Conservation (phyloP, 192 early-diverging fungal species). For the Physocladia obscura region DNA sequence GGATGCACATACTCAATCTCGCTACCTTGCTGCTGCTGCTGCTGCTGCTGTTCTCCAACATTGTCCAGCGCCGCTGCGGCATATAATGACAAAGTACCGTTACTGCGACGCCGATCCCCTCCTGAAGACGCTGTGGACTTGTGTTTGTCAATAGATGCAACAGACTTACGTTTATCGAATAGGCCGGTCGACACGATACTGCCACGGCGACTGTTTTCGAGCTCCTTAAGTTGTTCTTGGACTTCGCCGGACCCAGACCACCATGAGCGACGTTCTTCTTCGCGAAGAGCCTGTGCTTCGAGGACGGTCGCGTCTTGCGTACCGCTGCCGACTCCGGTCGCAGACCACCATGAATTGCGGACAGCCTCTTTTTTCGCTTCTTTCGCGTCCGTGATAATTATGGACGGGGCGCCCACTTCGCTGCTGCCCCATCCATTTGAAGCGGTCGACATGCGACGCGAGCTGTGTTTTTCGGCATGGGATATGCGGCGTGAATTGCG, state of each 20-base stretch:
- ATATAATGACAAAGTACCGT: background rate
- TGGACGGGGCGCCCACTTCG: background rate
- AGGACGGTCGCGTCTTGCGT: conserved; percentile 25
- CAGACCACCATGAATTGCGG: conserved; percentile 31
- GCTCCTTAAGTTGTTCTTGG: background rate
- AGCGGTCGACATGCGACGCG: conserved; percentile 4
- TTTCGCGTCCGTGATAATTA: conserved; percentile 21
- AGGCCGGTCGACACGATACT: too few relatives aligned
- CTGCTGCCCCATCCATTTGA: conserved; percentile 11
- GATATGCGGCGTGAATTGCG: background rate
- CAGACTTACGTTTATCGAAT: too few relatives aligned
- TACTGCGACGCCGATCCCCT: conserved; percentile 11
- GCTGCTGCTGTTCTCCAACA: background rate
- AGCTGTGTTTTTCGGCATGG: background rate
- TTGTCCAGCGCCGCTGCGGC: background rate
- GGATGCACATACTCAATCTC: conserved; percentile 21
- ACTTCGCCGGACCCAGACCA: conserved; percentile 17
- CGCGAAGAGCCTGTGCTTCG: conserved; percentile 28
- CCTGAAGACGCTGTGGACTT: conserved; percentile 19
- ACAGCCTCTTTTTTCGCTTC: conserved; percentile 31
- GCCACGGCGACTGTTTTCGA: background rate
- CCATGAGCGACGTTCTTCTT: conserved; percentile 23
- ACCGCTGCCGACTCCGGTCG: conserved; percentile 17
- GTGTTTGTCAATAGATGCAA: conserved; percentile 1
- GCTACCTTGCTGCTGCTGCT: background rate